phyloP scores from a whole-genome alignment of 805 yeast genomes.

The Spathaspora sp. region DNA sequence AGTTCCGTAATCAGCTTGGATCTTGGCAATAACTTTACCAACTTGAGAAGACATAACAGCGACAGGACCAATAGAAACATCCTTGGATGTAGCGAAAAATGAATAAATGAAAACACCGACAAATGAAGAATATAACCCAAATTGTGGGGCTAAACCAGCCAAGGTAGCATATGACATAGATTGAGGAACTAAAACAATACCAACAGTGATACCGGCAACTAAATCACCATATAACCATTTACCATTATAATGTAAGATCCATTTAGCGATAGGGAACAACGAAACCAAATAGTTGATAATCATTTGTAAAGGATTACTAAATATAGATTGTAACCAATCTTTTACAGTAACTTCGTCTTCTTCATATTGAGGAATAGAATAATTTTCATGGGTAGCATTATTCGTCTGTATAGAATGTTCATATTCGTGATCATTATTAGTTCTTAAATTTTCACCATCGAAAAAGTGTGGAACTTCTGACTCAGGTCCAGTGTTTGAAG shows the following conservation, averaged over 20 bases:
- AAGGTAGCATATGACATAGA: constrained; percentile 92
- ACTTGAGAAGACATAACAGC: constrained; percentile 93
- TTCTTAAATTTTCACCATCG: constrained; percentile 10
- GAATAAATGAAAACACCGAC: constrained; percentile 88
- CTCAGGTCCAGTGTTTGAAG: constrained; percentile 10
- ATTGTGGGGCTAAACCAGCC: constrained; percentile 78
- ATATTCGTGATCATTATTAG: constrained; percentile 15
- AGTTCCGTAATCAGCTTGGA: constrained; percentile 38
- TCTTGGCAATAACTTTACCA: constrained; percentile 68
- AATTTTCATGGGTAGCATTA: constrained; percentile 3
- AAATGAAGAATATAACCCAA: constrained; percentile 87
- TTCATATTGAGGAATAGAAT: constrained; percentile 33
- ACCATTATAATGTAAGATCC: constrained; percentile 81
- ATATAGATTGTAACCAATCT: constrained; percentile 24
- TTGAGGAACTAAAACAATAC: constrained; percentile 90
- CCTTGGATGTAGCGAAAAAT: constrained; percentile 91
- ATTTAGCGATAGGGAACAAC: constrained; percentile 73
- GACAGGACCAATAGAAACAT: constrained; percentile 94
- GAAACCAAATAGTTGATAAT: constrained; percentile 51
- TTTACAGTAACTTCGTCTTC: constrained; percentile 32
- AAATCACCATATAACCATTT: constrained; percentile 80
- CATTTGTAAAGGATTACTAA: constrained; percentile 36
- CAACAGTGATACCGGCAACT: constrained; percentile 91
- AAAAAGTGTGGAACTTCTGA: constrained; percentile 21
- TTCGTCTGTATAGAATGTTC: constrained; percentile 2